Evolutionary conservation across 2,329 filamentous ascomycete genomes (phyloP), one percentile per base, ranked within the genome.

Genomic region (Stagonosporopsis chrysanthemi): DNA sequence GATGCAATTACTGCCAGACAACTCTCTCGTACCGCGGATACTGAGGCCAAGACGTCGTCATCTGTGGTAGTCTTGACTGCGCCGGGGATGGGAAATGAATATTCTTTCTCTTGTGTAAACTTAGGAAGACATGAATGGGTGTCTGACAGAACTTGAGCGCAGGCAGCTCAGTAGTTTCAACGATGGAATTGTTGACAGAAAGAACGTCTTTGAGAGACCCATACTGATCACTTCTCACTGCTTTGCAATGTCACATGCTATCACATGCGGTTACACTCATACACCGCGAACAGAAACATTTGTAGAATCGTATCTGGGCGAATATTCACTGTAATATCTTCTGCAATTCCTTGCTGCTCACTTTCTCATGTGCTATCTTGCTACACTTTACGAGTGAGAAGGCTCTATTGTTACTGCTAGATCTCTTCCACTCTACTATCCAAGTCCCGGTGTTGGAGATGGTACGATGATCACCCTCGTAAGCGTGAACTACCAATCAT

Each of bases 1-100:
- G 11, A 26, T 43, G 24, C 54, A 52, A 19, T 22, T 52, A 3
- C 15, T 48, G 22, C 44, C 48, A 8, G 35, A 42, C 8, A 45
- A 36, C n/a, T 7, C 19, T 38, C 24, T 9, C 2, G 22, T 26
- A 2, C 36, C 43, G 8, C 51, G 36, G 14, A 11, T 36, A 17
- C 17, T 36, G 15, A 43, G 44, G 15, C 23, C 23, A 24, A 17
- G 38, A 29, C 43, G 44, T 24, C 5, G 24, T 19, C 15, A 22
- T 12, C 24, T 35, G 11, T 29, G 12, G 15, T 48, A n/a, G 12
- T 11, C 12, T 4, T 38, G 12, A 33, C 2, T 33, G 4, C 12
- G 22, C 7, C 8, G 7, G 9, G 9, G 28, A 6, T 4, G 17
- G n/a, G 26, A 17, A 11, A n/a, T n/a, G n/a, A n/a, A n/a, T n/a